Base-by-base conservation (phyloP, 148 eudicot genomes). In the Euryodendron excelsum region DNA sequence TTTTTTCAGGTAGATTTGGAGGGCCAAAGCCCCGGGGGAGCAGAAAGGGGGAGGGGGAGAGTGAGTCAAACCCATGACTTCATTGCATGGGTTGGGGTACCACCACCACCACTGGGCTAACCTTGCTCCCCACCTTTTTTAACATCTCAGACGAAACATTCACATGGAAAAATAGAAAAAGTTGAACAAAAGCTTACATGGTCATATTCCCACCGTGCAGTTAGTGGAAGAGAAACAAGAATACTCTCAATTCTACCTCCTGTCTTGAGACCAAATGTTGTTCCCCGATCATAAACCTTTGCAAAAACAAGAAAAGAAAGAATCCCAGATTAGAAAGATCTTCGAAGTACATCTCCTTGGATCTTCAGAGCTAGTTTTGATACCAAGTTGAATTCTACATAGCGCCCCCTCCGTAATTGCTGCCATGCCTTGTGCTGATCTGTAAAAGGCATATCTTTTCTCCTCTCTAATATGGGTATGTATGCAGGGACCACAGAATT, bases 231-330 rank as follows among this genome's bases (percentile, higher is more conserved):
- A 67, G 99, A 96, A 69, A 96, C 99, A 70, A 96, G 87, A 79
- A 96, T 93, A 80, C 99, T 93, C 84, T 96, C 98, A 76, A 96
- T 96, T 72, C 99, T 82, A 31, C 99, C 99, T 69, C 99, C 99
- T 3, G 99, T 96, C 84, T 96, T 96, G 79, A 96, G 91, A 52
- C 99, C 99, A 74, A 96, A 96, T 72, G 98, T 96, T 66, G 99
- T 96, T 78, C 99, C 98, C 66, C 99, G 86, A 73, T 96, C 99
- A 79, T 96, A 94, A 72, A 92, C 97, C 95, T 94, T 45, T 41
- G 8, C 69, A 69, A 77, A 56, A 27, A 45, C 21, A 61, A 13
- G 60, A 44, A 41, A 48, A 31, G 10, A 61, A 44, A 12, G 59
- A 7, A 36, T 8, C 45, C 64, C 55, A 50, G 18, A 2, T 27